Evolutionary conservation across 176 grass and related monocot species (phyloP), one percentile per base, ranked within the genome.

Genomic region (Elymus sibiricus): DNA sequence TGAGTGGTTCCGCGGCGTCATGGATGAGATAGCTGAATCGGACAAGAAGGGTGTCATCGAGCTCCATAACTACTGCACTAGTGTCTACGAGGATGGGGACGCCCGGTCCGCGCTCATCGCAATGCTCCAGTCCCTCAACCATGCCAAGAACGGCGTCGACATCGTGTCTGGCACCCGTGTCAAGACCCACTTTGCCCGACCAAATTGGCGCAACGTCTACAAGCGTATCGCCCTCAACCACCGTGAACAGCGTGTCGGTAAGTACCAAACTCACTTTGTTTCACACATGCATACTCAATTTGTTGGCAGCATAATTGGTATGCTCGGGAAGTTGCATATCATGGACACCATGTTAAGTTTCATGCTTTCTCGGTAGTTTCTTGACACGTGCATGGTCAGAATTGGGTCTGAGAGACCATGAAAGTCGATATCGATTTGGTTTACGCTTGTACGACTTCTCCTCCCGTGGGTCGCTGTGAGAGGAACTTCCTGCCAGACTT

Each of bases 141-240:
- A 98, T 74, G 93, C 90, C 39, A 98, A 95, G 92, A n/a, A 95
- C 76, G 95, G 93, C 72, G 82, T 93, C 40, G 95, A 98, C 86
- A 85, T 95, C 35, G 93, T 95, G 13, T 95, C 95, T 6, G 95
- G 95, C 29, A 98, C 93, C 14, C 79, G 93, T 19, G 95, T 98
- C 89, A 98, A 88, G 89, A 92, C 95, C 19, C 95, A 98, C 77
- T 98, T 98, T 72, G 95, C 93, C 28, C 90, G 95, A 34, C 95
- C 95, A 80, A 95, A 98, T 87, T 95, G 95, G 95, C 87, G 95
- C 35, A 85, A 83, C 85, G 95, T 98, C 56, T 98, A 93, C 91
- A 98, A 98, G 84, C 89, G 91, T 83, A 95, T 98, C 84, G 93
- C 95, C 4, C 95, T 98, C 85, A 98, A 95, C 87, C 93, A 98